Evolutionary conservation across 768 basidiomycete species (phyloP), one percentile per base, ranked within the genome.

Genomic region (Suillus occidentalis): DNA sequence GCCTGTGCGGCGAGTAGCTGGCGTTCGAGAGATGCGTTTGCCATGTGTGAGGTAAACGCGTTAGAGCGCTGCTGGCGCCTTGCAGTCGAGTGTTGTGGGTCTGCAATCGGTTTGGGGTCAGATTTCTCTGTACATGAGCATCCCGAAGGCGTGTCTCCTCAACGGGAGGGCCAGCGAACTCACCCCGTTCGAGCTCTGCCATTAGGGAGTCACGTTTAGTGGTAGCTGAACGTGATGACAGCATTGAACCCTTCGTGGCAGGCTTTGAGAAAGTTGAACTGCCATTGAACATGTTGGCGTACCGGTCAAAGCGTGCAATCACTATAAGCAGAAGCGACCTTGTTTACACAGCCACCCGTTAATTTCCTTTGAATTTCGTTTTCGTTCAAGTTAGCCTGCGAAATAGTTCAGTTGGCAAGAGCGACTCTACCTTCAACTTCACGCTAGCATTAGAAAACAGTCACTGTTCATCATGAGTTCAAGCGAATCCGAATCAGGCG

Each of bases 1-100:
- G 87, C 83, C 65, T 91, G 87, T 0, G 85, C 81, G 3, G 87
- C 78, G 10, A 86, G 76, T 1, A 93, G 81, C 67, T 88, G 86
- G n/a, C 91, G 79, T 70, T 92, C 90, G 20, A 92, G 79, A 1
- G 84, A 79, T 3, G 89, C 83, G 67, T 87, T 85, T 3, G 86
- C 77, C 69, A 91, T 80, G 61, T 85, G 83, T 0, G 88, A 85
- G 0, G 84, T 81, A 69, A 92, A 87, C 0, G 85, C 82, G 67
- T 88, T 86, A 2, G 76, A 65, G n/a, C 87, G 85, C 67, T 89
- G 88, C 57, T 87, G 87, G 13, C 89, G 84, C 73, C 89, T 91
- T 14, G 89, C 83, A 0, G 85, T 81, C 3, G 87, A 88, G 43
- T 85, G 80, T 52, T 89, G 86, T 3, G 88, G 86, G 70, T 91